These are phyloP conservation scores for Akebia trifoliata DNA, from an alignment of 164 flowering plant genomes.

Conservation along the genomic window DNA sequence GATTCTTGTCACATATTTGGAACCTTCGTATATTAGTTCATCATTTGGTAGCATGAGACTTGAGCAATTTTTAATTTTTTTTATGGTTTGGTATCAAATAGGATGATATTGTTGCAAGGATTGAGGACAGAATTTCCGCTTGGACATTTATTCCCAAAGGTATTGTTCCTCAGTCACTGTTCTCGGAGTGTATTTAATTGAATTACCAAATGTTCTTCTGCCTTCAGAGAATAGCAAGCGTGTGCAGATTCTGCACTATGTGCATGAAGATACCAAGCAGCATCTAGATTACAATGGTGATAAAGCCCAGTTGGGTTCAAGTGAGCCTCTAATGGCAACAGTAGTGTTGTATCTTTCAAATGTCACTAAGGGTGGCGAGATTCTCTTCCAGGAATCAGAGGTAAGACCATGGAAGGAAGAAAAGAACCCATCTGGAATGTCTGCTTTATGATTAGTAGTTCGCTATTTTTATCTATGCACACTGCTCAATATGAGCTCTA, in stretches of 20 bases:
- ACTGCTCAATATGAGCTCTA: not conserved
- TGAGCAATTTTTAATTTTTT: not conserved
- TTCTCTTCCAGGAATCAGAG: slow-evolving; percentile 58
- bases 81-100: slow-evolving; percentile 22
- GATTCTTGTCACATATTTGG: too few species aligned
- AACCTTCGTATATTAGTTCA: not conserved
- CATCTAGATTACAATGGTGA: slow-evolving; percentile 40
- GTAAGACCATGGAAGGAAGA: slow-evolving; percentile 34
- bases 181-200: not conserved
- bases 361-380: slow-evolving; percentile 63
- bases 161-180: slow-evolving; percentile 16
- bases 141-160: slow-evolving; percentile 92
- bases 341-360: slow-evolving; percentile 71
- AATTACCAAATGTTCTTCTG: not conserved
- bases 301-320: slow-evolving; percentile 14
- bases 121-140: slow-evolving; percentile 72
- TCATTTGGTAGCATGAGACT: not conserved
- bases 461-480: too few species aligned
- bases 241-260: slow-evolving; percentile 47
- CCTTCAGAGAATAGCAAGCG: slow-evolving; percentile 51
- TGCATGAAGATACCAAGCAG: slow-evolving; percentile 30
- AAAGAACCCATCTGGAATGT: not conserved
- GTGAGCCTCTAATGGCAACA: slow-evolving; percentile 55
- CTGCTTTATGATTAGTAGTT: too few species aligned
- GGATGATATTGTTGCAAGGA: slow-evolving; percentile 54